Evolutionary conservation across 2,329 filamentous ascomycete genomes (phyloP).

Genomic region (Neurospora sp.): DNA sequence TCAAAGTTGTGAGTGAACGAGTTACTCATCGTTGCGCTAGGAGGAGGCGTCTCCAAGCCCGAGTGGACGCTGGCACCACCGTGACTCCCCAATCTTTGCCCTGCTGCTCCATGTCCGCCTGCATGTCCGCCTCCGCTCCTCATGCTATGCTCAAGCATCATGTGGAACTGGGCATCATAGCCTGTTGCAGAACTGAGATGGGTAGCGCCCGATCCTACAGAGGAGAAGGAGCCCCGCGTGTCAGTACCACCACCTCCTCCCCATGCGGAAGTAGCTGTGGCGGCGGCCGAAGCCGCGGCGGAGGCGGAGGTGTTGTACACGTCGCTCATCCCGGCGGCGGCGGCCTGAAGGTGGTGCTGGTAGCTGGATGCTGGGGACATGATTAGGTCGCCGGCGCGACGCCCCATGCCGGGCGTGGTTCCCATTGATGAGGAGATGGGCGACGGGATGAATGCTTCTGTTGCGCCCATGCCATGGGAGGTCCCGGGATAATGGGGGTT

Average conservation of each 20-base stretch:
- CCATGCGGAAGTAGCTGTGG: conserved; percentile 31
- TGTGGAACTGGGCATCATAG: conserved; percentile 9
- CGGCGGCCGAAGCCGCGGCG: conserved; percentile 36
- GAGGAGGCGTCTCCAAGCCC: conserved; percentile 45
- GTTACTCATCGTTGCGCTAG: conserved; percentile 40
- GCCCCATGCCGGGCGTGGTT: not conserved
- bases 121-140: conserved; percentile 8
- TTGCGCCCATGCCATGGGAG: not conserved
- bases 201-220: not conserved
- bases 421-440: not conserved
- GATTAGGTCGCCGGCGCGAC: conserved; percentile 29
- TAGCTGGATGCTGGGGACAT: conserved; percentile 44
- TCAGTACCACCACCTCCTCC: conserved; percentile 4
- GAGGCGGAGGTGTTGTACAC: conserved; percentile 27
- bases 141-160: conserved; percentile 1
- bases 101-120: conserved; percentile 5
- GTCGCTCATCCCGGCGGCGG: not conserved
- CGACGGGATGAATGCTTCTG: not conserved
- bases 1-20: conserved; percentile 38
- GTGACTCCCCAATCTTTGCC: conserved; percentile 8
- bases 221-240: conserved; percentile 5
- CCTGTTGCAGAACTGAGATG: not conserved
- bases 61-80: conserved; percentile 4
- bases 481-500: not conserved
- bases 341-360: conserved; percentile 36